Evolutionary conservation across 2,329 filamentous ascomycete species (phyloP).

Genomic region (Kalaharituber pfeilii): DNA sequence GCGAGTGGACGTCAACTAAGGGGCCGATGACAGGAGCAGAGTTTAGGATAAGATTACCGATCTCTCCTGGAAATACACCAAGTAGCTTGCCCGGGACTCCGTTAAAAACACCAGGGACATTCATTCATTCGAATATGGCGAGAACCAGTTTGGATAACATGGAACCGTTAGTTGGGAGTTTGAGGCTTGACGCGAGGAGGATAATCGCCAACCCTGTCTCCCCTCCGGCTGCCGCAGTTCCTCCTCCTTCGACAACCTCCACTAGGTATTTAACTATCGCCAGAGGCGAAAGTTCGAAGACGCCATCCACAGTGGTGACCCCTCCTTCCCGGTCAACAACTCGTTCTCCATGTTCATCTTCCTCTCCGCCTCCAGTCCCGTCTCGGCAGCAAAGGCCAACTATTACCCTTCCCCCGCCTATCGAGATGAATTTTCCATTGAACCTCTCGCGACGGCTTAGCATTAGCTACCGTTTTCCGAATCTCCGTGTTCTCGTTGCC

Average conservation of each 20-base stretch:
- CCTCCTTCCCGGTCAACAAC: not conserved
- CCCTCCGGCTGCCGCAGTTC: not conserved
- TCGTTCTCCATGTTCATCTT: not conserved
- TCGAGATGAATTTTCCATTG: not conserved
- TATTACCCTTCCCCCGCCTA: not conserved
- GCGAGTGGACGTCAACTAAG: slow-evolving; percentile 43
- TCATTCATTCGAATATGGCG: slow-evolving; percentile 8
- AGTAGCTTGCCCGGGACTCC: slow-evolving; percentile 21
- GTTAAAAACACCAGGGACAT: slow-evolving; percentile 6
- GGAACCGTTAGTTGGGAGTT: slow-evolving; percentile 11
- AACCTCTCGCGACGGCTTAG: not conserved
- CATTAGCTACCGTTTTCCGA: not conserved
- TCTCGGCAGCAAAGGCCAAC: slow-evolving; percentile 3
- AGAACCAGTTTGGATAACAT: not conserved
- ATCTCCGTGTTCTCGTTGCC: slow-evolving; percentile 47
- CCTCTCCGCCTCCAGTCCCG: not conserved
- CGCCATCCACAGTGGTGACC: not conserved
- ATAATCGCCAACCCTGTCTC: not conserved
- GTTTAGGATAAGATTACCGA: slow-evolving; percentile 49
- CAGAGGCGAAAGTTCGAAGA: not conserved
- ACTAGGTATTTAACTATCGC: no score
- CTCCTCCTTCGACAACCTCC: not conserved
- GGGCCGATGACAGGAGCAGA: slow-evolving; percentile 46
- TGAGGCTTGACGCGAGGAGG: slow-evolving; percentile 11
- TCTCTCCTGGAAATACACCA: slow-evolving; percentile 38